Evolutionary conservation across 2,329 filamentous ascomycete species (phyloP).

Genomic region (Epichloe coenophiala): DNA sequence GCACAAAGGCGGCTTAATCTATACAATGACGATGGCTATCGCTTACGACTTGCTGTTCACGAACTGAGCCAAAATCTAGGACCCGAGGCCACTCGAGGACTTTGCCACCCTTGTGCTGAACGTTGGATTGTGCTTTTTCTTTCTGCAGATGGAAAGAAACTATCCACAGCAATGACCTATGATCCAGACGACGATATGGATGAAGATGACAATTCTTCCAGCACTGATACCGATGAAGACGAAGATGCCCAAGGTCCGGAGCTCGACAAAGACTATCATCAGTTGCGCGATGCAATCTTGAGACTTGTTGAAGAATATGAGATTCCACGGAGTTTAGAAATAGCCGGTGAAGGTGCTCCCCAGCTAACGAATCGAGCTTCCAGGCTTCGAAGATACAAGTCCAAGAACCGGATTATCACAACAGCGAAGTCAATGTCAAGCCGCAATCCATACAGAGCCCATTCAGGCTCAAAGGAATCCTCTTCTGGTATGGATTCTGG

Average conservation of each 20-base stretch:
- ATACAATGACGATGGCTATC: conserved; percentile 52
- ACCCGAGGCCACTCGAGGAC: conserved; percentile 48
- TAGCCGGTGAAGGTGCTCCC: conserved; percentile 39
- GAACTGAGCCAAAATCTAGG: conserved; percentile 58
- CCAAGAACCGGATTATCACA: conserved; percentile 44
- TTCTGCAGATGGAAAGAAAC: conserved; percentile 53
- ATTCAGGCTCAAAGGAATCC: conserved; percentile 10
- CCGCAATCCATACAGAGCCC: conserved; percentile 42
- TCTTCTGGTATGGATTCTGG: conserved; percentile 3
- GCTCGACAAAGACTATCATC: conserved; percentile 67
- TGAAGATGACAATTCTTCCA: conserved; percentile 50
- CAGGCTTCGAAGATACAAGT: conserved; percentile 43
- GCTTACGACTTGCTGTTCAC: conserved; percentile 52
- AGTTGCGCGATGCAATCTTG: conserved; percentile 65
- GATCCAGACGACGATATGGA: conserved; percentile 53
- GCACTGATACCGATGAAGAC: conserved; percentile 46
- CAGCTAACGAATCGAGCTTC: conserved; percentile 61
- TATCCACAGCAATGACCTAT: conserved; percentile 61
- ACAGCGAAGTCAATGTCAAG: conserved; percentile 38
- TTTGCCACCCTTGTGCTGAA: conserved; percentile 68
- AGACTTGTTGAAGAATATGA: conserved; percentile 75
- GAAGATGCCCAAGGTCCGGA: conserved; percentile 48
- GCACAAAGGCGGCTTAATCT: conserved; percentile 31
- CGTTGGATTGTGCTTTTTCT: conserved; percentile 74
- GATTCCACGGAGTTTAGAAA: conserved; percentile 53